Evolutionary conservation across 2,329 filamentous ascomycete genomes (phyloP), one percentile per base, ranked within the genome.

Genomic region (Chrysosporium keratinophilum): DNA sequence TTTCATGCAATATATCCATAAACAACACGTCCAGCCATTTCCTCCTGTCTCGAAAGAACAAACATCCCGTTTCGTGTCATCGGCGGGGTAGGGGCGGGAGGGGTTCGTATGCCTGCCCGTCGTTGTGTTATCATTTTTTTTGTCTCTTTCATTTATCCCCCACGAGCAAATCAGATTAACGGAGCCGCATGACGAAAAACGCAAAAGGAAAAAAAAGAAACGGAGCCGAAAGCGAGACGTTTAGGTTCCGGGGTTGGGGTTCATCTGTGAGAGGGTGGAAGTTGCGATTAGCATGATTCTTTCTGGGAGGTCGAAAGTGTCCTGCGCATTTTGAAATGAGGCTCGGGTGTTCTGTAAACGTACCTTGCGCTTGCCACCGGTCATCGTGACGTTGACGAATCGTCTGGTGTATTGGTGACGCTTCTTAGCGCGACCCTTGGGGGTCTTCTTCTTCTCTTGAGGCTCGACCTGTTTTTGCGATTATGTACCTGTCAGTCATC

Each of bases 361-460:
- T 75, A 93, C 88, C 88, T 96, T 96, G 77, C 91, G 82, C 90
- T 97, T 97, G 79, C 91, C 91, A 76, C 89, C 90, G 64, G 90
- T 94, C 77, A 95, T 82, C 70, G 88, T 93, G 72, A 97, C 89
- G 78, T 97, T 96, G 67, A 97, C 90, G 80, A 97, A 97, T 70
- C 91, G 89, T 74, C 91, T 87, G 67, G 88, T 95, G 83, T 96
- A 96, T 75, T 82, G 84, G 74, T 94, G 84, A 71, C 91, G 84
- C 89, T 97, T 97, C 79, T 93, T 88, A 67, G 91, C 91, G 72
- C 91, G 89, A 72, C 91, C 91, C 84, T 96, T 96, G 73, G 91
- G 89, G 67, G 78, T 81, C 87, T 97, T 96, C 78, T 87, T 80
- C 85, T 95, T 95, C 85, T 96, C 90, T 77, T 90, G 85, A 57